phyloP scores from a whole-genome alignment of 495 filamentous ascomycete species.

The Sporormia fimetaria region DNA sequence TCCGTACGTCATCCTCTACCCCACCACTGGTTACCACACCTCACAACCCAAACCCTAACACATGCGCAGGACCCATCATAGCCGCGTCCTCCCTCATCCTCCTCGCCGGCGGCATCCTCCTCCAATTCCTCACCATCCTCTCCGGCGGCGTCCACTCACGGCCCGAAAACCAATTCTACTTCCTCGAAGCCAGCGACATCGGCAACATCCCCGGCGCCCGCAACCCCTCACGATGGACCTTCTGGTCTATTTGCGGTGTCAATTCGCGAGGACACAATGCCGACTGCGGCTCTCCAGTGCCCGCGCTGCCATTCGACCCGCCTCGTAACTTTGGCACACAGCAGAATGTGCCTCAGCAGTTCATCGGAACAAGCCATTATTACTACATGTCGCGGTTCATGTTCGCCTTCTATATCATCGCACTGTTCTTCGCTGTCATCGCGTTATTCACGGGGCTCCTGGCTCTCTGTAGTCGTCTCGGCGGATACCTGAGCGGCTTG shows the following conservation, averaged over 20 bases:
- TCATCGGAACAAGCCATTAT: conserved; percentile 49
- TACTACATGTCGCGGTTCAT: conserved; percentile 57
- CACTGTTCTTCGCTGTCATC: conserved; percentile 50
- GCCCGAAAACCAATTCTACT: conserved; percentile 66
- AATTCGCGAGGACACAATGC: conserved; percentile 38
- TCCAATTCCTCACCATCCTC: conserved; percentile 73
- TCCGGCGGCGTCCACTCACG: conserved; percentile 48
- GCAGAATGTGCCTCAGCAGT: conserved; percentile 42
- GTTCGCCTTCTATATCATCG: conserved; percentile 61
- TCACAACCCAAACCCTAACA: conserved; percentile 2
- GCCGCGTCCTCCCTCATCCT: conserved; percentile 60
- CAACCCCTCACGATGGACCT: conserved; percentile 68
- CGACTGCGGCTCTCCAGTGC: conserved; percentile 42
- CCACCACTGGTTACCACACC: neutral
- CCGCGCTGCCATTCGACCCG: conserved; percentile 57
- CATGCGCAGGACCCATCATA: conserved; percentile 30
- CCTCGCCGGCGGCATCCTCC: conserved; percentile 57
- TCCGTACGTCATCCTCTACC: conserved; percentile 1
- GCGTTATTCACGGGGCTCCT: conserved; percentile 52
- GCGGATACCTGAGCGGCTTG: conserved; percentile 47
- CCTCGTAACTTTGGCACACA: conserved; percentile 51
- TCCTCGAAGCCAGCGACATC: conserved; percentile 63
- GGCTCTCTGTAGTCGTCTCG: conserved; percentile 50
- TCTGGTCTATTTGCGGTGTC: conserved; percentile 61
- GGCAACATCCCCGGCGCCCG: conserved; percentile 54